Evolutionary conservation across 192 early-diverging fungal genomes (phyloP).

Genomic region (Coemansia sp.): DNA sequence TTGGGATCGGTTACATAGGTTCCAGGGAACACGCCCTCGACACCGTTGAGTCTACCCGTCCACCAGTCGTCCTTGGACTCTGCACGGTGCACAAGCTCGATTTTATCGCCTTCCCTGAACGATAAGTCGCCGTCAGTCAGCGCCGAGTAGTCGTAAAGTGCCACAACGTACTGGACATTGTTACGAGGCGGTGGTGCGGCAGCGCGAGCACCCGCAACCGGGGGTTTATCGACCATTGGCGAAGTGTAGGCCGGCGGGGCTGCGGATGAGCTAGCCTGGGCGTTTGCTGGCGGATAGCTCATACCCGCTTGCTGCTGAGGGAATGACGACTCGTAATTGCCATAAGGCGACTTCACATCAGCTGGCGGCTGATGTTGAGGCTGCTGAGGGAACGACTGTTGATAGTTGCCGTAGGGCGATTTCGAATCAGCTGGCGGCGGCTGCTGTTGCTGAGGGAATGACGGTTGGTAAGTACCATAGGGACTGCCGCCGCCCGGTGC

Average conservation of each 20-base stretch:
- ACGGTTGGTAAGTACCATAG: slow-evolving; percentile 21
- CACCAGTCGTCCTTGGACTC: slow-evolving; percentile 73
- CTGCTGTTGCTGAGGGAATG: slow-evolving; percentile 1
- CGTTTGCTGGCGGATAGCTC: slow-evolving; percentile 3
- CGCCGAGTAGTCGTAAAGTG: slow-evolving; percentile 78
- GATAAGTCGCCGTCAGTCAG: slow-evolving; percentile 71
- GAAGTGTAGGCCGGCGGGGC: slow-evolving; percentile 13
- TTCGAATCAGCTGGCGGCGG: neutral
- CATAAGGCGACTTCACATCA: slow-evolving; percentile 15
- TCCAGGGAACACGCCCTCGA: slow-evolving; percentile 72
- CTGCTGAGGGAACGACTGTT: slow-evolving; percentile 16
- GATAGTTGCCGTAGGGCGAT: slow-evolving; percentile 20
- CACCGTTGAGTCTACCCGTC: slow-evolving; percentile 69
- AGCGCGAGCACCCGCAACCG: neutral
- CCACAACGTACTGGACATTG: slow-evolving; percentile 58
- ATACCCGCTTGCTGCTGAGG: neutral
- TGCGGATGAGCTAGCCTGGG: slow-evolving; percentile 4
- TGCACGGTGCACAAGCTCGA: slow-evolving; percentile 67
- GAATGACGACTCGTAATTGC: slow-evolving; percentile 19
- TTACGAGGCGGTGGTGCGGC: slow-evolving; percentile 35
- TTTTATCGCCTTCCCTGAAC: slow-evolving; percentile 69
- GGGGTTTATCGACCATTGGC: slow-evolving; percentile 4
- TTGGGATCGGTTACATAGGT: slow-evolving; percentile 50
- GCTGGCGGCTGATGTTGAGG: neutral
- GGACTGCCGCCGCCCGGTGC: slow-evolving; percentile 5